These are phyloP conservation scores for Wickerhamomyces sydowiorum DNA, from an alignment of 805 yeast species.

Conservation along the genomic window DNA sequence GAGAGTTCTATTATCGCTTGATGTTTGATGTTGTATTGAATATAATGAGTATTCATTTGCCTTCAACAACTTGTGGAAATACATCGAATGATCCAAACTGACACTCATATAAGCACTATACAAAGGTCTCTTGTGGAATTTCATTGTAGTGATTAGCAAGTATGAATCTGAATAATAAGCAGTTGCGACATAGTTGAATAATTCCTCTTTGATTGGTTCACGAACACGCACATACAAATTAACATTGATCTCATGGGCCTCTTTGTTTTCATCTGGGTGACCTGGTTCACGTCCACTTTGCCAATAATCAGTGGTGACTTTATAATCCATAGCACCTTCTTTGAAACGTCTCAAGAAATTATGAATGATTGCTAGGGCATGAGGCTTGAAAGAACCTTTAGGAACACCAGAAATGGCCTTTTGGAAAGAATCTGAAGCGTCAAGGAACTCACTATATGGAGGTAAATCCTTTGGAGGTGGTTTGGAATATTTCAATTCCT, in stretches of 20 bases:
- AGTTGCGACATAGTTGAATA: slow-evolving; percentile 48
- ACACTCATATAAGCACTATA: slow-evolving; percentile 46
- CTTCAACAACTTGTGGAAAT: slow-evolving; percentile 51
- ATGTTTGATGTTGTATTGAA: slow-evolving; percentile 40
- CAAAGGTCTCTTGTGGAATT: slow-evolving; percentile 41
- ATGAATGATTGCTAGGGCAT: background rate
- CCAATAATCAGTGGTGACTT: slow-evolving; percentile 30
- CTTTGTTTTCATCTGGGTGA: slow-evolving; percentile 9
- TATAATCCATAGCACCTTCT: slow-evolving; percentile 26
- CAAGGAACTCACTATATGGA: background rate
- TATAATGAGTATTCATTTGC: slow-evolving; percentile 47
- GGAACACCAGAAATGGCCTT: background rate
- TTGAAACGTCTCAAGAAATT: slow-evolving; percentile 28
- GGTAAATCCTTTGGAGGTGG: slow-evolving; percentile 12
- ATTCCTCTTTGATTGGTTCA: slow-evolving; percentile 15
- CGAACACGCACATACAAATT: slow-evolving; percentile 11
- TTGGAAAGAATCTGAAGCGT: background rate
- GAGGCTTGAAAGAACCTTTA: background rate
- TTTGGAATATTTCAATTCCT: slow-evolving; percentile 8
- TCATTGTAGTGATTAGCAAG: slow-evolving; percentile 44
- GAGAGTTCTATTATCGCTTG: slow-evolving; percentile 47
- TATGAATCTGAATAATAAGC: slow-evolving; percentile 57
- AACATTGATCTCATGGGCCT: slow-evolving; percentile 16
- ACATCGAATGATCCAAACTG: slow-evolving; percentile 61
- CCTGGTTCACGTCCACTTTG: slow-evolving; percentile 13